Evolutionary conservation across 1,284 basidiomycete genomes (phyloP), one percentile per base, ranked within the genome.

Genomic region (Cutaneotrichosporon dermatis): DNA sequence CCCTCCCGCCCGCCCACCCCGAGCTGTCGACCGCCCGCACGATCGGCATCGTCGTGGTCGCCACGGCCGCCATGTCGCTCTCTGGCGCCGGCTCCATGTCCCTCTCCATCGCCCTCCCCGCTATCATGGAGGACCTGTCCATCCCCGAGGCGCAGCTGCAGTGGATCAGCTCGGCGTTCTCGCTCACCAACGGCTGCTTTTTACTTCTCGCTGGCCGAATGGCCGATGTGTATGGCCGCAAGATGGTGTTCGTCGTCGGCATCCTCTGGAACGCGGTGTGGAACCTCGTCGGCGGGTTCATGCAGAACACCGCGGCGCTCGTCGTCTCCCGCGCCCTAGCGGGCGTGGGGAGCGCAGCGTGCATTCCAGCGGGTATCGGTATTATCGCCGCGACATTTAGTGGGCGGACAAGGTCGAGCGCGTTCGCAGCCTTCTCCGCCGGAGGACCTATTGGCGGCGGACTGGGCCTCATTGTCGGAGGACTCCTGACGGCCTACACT

Each of bases 371-470:
- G 3, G 72, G 72, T 3, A 80, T 91, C 15, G 89, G 90, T 1
- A 90, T 89, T 58, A 81, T 92, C 16, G 89, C 89, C 0, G 82
- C 86, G 42, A 79, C 85, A 0, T 91, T 91, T 69, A 86, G 87
- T 3, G 72, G 86, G 0, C 80, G 80, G 7, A 81, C 85, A 1
- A 83, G 90, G 6, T 85, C 87, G 0, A 76, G 84, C 0, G 89
- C 89, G 0, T 91, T 91, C 65, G 84, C 89, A 0, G 85, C 86
- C 0, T 91, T 90, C 61, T 67, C 70, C 2, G 76, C 89, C 0
- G 90, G 91, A 13, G 89, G 88, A 4, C 90, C 91, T 0, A 74
- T 92, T 0, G 91, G 90, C 0, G 86, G 82, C 0, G 86, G 84
- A 0, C 75, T 92, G 6, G 90, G 90, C 0, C 80, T 82, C 6